Evolutionary conservation across 495 filamentous ascomycete genomes (phyloP), one percentile per base, ranked within the genome.

Genomic region (Neurospora intermedia): DNA sequence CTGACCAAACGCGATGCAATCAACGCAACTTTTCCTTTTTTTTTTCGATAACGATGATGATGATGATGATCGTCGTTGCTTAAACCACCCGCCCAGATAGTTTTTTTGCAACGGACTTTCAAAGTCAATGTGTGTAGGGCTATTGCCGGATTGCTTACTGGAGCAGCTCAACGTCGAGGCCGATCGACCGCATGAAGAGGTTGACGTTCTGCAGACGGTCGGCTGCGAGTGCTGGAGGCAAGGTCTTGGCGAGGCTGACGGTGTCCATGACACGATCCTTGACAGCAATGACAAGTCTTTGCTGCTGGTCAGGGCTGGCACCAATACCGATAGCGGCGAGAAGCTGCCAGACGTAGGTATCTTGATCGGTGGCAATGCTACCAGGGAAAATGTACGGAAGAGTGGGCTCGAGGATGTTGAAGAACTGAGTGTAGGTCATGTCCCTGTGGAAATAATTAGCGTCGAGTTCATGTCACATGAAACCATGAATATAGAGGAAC

Each of bases 191-290:
- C 95, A 99, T 98, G 81, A 99, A 99, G 40, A 99, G 84, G 81
- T 99, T 98, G 76, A 99, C 96, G 79, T 97, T 95, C 73, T 90
- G 90, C 69, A 96, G 85, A 72, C 94, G 90, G 79, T 91, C 88
- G 76, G 87, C 89, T 20, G 91, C 88, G 88, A 97, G 90, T 54
- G 96, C 93, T 20, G 89, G 85, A 15, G 96, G 96, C 16, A 98
- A 88, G 3, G 92, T 93, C 85, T 96, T 97, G 78, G 92, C 90
- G 42, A 96, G 89, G 45, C 85, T 83, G 9, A 98, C 91, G 4
- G 96, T 98, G 78, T 97, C 96, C 94, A 98, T 96, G 71, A 99
- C 96, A 72, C 94, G 90, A 76, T 98, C 96, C 90, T 98, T 99
- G 69, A 99, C 96, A 69, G 93, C 94, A 79, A 97, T 88, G 4